Conservation (phyloP, 2,329 filamentous ascomycete genomes). For the Ophiostoma pallidulum region DNA sequence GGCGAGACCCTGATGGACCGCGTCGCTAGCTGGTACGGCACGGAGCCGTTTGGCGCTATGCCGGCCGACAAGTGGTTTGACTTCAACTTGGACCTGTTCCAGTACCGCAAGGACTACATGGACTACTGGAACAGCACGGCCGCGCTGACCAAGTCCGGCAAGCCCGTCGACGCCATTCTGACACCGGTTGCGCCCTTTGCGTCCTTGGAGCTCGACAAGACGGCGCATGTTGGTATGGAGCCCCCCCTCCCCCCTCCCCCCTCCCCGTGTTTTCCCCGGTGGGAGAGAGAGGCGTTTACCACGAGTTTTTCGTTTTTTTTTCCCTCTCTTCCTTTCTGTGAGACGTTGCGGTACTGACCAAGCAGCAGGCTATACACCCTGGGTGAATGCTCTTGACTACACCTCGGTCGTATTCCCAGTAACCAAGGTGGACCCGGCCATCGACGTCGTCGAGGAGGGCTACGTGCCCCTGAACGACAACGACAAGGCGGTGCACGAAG, state of each 20-base stretch:
- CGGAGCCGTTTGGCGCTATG: slow-evolving; percentile 21
- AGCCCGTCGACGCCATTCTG: slow-evolving; percentile 8
- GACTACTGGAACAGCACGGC: slow-evolving; percentile 55
- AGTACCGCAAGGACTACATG: slow-evolving; percentile 48
- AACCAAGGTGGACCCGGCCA: slow-evolving; percentile 1
- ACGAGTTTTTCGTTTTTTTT: not conserved
- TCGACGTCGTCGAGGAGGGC: not conserved
- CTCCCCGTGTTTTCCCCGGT: no score
- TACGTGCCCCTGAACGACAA: slow-evolving; percentile 4
- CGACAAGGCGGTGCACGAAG: slow-evolving; percentile 4
- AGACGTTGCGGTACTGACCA: no score
- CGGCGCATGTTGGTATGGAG: not conserved
- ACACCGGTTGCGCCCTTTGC: slow-evolving; percentile 1
- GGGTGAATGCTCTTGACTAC: slow-evolving; percentile 63
- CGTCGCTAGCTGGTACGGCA: slow-evolving; percentile 26
- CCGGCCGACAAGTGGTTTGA: slow-evolving; percentile 27
- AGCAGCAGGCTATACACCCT: slow-evolving; percentile 51
- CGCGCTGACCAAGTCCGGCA: slow-evolving; percentile 14
- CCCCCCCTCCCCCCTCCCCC: no score
- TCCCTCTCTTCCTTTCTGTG: not conserved
- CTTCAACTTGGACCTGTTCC: slow-evolving; percentile 43
- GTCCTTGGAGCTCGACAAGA: slow-evolving; percentile 1
- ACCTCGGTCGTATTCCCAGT: slow-evolving; percentile 53
- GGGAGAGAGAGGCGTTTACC: no score
- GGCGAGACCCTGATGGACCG: slow-evolving; percentile 43